Evolutionary conservation across 306 rosid genomes (phyloP).

Genomic region (Castanopsis chinensis): DNA sequence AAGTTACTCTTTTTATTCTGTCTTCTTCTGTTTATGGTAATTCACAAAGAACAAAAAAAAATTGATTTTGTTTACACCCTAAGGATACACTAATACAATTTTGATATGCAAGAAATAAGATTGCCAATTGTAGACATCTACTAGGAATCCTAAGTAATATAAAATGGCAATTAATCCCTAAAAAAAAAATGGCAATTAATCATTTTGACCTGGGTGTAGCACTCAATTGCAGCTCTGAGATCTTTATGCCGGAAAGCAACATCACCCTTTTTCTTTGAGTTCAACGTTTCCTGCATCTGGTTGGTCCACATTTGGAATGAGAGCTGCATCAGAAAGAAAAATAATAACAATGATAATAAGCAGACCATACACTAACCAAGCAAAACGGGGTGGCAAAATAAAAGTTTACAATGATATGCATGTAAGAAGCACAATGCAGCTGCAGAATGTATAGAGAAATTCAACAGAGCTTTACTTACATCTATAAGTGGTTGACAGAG

Average conservation of each 20-base stretch:
- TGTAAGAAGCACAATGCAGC: neutral
- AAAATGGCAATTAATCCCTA: slow-evolving; percentile 1
- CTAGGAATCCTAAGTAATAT: neutral
- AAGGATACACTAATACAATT: neutral
- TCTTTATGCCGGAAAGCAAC: slow-evolving; percentile 78
- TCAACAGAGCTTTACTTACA: neutral
- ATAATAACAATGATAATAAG: neutral
- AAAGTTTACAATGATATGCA: slow-evolving; percentile 1
- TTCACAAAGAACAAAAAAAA: neutral
- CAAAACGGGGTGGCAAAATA: neutral
- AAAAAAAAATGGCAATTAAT: neutral
- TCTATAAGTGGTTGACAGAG: neutral
- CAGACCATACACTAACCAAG: neutral
- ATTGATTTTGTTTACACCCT: neutral
- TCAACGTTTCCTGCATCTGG: slow-evolving; percentile 91
- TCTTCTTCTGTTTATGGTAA: neutral
- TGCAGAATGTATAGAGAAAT: neutral
- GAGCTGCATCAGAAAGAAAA: slow-evolving; percentile 51
- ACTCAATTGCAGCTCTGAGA: slow-evolving; percentile 64
- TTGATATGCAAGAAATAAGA: neutral
- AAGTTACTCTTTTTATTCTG: neutral
- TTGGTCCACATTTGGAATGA: slow-evolving; percentile 99
- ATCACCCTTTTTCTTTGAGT: slow-evolving; percentile 92
- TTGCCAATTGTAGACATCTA: slow-evolving; percentile 3
- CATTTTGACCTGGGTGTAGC: slow-evolving; percentile 66